Percentiles rank a stretch among this genome's conserved stretches.
These are phyloP conservation scores for Boehmeria nivea DNA, from an alignment of 306 rosid genomes.

Conservation along the genomic window DNA sequence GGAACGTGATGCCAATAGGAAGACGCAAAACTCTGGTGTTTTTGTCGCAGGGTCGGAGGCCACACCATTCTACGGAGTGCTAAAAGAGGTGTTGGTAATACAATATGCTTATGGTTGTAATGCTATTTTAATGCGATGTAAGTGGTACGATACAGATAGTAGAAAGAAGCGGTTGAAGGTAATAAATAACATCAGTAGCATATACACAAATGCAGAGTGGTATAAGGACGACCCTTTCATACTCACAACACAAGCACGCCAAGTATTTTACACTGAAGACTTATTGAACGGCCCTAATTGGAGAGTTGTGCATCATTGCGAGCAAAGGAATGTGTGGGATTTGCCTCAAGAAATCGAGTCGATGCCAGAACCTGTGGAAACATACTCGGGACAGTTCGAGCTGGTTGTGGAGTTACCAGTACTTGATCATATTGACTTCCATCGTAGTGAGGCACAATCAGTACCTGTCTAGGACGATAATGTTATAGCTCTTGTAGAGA, in stretches of 20 bases:
- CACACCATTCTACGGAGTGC: background rate
- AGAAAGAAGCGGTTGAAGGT: background rate
- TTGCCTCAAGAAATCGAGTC: too few relatives aligned
- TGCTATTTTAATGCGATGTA: background rate
- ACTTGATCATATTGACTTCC: too few relatives aligned
- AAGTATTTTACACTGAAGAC: background rate
- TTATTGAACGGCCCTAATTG: too few relatives aligned
- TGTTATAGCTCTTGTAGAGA: too few relatives aligned
- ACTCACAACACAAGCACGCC: background rate
- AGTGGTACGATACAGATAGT: background rate
- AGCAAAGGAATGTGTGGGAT: too few relatives aligned
- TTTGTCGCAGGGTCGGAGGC: background rate
- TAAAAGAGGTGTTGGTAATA: background rate
- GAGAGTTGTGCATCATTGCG: too few relatives aligned
- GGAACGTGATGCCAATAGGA: background rate
- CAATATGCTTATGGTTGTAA: background rate
- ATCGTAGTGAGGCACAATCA: too few relatives aligned
- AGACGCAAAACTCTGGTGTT: background rate
- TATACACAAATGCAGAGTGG: background rate
- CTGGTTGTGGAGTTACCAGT: too few relatives aligned
- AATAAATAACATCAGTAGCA: background rate
- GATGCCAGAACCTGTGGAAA: too few relatives aligned
- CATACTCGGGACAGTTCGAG: too few relatives aligned
- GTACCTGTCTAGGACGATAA: too few relatives aligned
- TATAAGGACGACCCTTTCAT: background rate